Evolutionary conservation across 139 green algal genomes (phyloP).

Genomic region (Chloropicon primus): DNA sequence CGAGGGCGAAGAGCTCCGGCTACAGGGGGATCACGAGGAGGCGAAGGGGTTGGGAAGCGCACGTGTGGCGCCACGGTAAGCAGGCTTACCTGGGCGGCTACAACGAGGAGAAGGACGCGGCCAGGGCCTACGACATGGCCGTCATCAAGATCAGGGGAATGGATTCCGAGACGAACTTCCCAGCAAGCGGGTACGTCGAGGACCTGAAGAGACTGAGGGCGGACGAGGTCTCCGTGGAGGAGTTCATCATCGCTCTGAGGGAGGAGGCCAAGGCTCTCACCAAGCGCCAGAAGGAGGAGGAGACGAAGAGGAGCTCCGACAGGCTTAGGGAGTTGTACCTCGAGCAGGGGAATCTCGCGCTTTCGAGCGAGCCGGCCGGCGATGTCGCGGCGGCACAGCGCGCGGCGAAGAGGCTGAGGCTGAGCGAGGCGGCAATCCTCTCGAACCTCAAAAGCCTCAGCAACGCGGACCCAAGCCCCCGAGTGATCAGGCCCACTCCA

Average conservation of each 20-base stretch:
- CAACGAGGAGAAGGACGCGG: neutral
- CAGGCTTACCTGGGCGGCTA: slow-evolving; percentile 14
- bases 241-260: neutral
- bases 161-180: neutral
- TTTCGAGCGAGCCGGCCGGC: too few relatives aligned
- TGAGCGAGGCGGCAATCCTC: too few relatives aligned
- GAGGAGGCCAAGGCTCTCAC: neutral
- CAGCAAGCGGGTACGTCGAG: neutral
- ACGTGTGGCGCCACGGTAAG: slow-evolving; percentile 14
- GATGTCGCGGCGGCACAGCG: too few relatives aligned
- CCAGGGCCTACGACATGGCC: slow-evolving; percentile 21
- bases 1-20: neutral
- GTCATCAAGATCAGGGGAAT: slow-evolving; percentile 13
- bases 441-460: too few relatives aligned
- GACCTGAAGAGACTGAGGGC: neutral
- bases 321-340: too few relatives aligned
- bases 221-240: neutral
- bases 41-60: neutral
- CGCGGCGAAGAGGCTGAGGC: too few relatives aligned
- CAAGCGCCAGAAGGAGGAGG: neutral
- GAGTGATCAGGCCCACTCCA: too few relatives aligned
- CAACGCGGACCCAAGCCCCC: too few relatives aligned
- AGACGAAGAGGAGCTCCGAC: too few relatives aligned
- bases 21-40: neutral
- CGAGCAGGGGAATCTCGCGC: too few relatives aligned